phyloP scores from a whole-genome alignment of 345 rosid species.

The Sonneratia caseolaris region DNA sequence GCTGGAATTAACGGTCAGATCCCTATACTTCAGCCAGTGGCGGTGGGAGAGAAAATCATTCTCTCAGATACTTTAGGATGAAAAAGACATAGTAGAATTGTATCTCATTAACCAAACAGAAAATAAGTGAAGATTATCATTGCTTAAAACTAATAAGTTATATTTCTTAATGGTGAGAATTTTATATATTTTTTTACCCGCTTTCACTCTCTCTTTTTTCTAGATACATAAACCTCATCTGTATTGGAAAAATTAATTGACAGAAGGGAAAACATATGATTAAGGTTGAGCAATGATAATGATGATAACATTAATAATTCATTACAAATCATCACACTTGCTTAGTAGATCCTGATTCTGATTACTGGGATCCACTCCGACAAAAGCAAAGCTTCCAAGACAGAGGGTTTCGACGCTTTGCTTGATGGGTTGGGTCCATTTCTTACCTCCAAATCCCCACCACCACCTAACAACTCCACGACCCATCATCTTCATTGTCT shows the following conservation, averaged over 20 bases:
- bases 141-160: too few relatives aligned
- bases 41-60: too few relatives aligned
- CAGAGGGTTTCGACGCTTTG: slow-evolving; percentile 19
- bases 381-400: slow-evolving; percentile 12
- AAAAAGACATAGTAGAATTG: not conserved
- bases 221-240: too few relatives aligned
- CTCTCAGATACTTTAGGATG: not conserved
- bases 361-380: slow-evolving; percentile 59
- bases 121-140: too few relatives aligned
- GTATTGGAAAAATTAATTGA: not conserved
- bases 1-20: not conserved
- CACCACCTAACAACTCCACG: slow-evolving; percentile 12
- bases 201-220: too few relatives aligned
- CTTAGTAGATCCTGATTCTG: slow-evolving; percentile 45
- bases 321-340: slow-evolving; percentile 19
- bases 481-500: slow-evolving; percentile 7
- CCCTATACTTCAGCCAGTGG: not conserved
- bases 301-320: slow-evolving; percentile 13
- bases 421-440: slow-evolving; percentile 29
- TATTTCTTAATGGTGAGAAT: too few relatives aligned
- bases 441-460: slow-evolving; percentile 7
- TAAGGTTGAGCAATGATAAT: slow-evolving; percentile 1
- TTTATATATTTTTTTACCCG: too few relatives aligned
- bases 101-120: too few relatives aligned
- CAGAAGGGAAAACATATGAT: not conserved